These are phyloP conservation scores for Verticillium isaacii DNA, from an alignment of 2,329 filamentous ascomycete species.

Conservation along the genomic window DNA sequence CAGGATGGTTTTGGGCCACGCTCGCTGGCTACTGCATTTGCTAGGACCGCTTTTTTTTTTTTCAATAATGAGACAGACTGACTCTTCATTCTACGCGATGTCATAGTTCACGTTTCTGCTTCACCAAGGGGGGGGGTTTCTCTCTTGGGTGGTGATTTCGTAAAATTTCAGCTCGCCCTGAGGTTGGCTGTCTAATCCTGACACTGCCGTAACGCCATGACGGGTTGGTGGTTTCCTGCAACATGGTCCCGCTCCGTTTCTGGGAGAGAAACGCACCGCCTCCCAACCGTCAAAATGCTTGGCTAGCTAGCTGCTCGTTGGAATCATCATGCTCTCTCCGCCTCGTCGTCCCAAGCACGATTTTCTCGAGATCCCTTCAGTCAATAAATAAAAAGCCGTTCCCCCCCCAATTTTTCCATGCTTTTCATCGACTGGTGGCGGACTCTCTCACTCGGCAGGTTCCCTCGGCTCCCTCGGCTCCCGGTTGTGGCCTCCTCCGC, in stretches of 20 bases:
- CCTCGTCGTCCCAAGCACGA: background rate
- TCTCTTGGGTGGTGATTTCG: conserved; percentile 1
- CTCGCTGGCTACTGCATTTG: conserved; percentile 12
- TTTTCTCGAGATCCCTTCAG: background rate
- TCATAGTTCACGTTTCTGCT: background rate
- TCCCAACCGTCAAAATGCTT: background rate
- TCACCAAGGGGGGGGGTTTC: background rate
- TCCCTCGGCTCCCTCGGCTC: conserved; percentile 41
- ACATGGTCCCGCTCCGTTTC: background rate
- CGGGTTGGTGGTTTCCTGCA: conserved; percentile 5
- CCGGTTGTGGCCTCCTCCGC: conserved; percentile 46
- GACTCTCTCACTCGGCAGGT: conserved; percentile 26
- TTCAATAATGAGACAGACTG: background rate
- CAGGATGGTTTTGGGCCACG: conserved; percentile 10
- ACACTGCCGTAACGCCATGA: conserved; percentile 16
- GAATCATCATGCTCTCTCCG: background rate
- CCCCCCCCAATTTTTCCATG: background rate
- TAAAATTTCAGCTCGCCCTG: conserved; percentile 3
- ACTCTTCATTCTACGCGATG: background rate
- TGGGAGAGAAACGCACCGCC: background rate
- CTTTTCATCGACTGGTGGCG: background rate
- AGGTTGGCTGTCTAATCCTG: conserved; percentile 14
- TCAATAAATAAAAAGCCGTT: background rate
- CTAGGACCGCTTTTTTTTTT: background rate
- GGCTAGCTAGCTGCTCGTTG: background rate